These are phyloP conservation scores for Cyberlindnera lachancei DNA, from an alignment of 805 yeast genomes.

Conservation along the genomic window DNA sequence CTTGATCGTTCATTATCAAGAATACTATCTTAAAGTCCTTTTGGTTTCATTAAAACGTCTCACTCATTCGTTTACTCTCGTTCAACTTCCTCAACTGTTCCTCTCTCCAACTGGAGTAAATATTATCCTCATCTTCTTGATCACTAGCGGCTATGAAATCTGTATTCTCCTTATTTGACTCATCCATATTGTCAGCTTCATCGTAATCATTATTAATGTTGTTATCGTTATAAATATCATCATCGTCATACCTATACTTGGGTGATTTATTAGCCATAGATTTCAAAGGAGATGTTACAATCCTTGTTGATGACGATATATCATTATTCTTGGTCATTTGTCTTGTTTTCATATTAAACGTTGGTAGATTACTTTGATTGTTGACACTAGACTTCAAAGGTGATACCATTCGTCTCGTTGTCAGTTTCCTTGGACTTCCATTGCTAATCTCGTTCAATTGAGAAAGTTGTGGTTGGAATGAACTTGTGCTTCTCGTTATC, in stretches of 20 bases:
- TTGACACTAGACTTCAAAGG: slow-evolving; percentile 2
- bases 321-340: too few species aligned
- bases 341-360: slow-evolving; percentile 4
- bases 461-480: slow-evolving; percentile 19
- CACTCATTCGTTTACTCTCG: slow-evolving; percentile 9
- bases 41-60: slow-evolving; percentile 19
- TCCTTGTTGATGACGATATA: slow-evolving; percentile 5
- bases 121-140: slow-evolving; percentile 14
- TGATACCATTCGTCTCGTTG: slow-evolving; percentile 13
- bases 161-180: slow-evolving; percentile 4
- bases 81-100: slow-evolving; percentile 22
- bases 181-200: not conserved
- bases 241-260: slow-evolving; percentile 6
- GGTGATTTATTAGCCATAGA: slow-evolving; percentile 10
- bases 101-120: slow-evolving; percentile 21
- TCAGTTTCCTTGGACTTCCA: slow-evolving; percentile 10
- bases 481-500: slow-evolving; percentile 15
- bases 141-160: slow-evolving; percentile 9
- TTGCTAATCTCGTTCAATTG: slow-evolving; percentile 9
- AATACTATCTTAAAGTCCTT: too few species aligned
- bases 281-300: slow-evolving; percentile 22
- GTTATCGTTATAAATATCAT: not conserved
- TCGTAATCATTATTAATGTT: not conserved
- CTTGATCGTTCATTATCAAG: too few species aligned
- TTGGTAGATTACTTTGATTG: slow-evolving; percentile 7